A percentile compares a stretch with the other conserved stretches of the same genome.
Conservation (phyloP, 176 grass and related monocot genomes). For the Carex pumila region DNA sequence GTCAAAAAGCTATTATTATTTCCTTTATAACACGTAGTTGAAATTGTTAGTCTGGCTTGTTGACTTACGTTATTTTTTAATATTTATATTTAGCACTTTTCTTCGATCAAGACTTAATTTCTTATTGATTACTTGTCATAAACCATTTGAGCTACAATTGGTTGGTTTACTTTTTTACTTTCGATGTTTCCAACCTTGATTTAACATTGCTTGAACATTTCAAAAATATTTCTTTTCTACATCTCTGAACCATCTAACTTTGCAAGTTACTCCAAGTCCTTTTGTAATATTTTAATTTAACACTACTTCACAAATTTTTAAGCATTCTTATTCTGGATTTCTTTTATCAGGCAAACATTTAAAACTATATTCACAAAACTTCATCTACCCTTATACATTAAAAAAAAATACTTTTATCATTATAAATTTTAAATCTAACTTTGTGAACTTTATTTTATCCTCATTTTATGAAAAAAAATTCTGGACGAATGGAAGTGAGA, state of each 20-base stretch:
- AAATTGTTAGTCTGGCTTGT: neutral
- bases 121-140: neutral
- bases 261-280: neutral
- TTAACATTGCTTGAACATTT: neutral
- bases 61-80: neutral
- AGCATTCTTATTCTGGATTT: neutral
- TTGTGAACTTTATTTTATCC: no score
- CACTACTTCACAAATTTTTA: neutral
- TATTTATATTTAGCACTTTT: neutral
- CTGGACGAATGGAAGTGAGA: no score
- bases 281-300: neutral
- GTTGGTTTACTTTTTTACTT: neutral
- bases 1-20: neutral
- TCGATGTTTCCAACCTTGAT: neutral
- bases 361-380: neutral
- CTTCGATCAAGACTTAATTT: neutral
- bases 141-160: neutral
- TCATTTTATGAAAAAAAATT: no score
- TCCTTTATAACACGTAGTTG: neutral
- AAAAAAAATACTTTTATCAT: neutral
- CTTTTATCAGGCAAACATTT: neutral
- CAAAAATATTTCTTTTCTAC: neutral
- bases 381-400: neutral
- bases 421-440: no score
- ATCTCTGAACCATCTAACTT: neutral